These are phyloP conservation scores for Huiozyma naganishii DNA, from an alignment of 805 yeast genomes.

Conservation along the genomic window DNA sequence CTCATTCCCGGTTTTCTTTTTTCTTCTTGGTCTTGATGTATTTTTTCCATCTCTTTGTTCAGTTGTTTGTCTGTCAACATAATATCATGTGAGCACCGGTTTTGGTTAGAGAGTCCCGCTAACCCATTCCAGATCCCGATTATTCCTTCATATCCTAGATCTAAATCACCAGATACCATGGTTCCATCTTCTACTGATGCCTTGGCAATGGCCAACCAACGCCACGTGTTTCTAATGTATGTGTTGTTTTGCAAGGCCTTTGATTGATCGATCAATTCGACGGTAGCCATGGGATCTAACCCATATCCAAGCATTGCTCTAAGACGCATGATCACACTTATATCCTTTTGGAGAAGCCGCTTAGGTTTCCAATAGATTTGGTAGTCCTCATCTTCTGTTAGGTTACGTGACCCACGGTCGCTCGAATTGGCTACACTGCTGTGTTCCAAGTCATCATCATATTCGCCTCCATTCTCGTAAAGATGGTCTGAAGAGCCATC, in stretches of 20 bases:
- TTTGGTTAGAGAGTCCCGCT: conserved; percentile 39
- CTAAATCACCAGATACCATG: conserved; percentile 60
- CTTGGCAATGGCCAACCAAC: conserved; percentile 73
- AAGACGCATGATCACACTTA: conserved; percentile 57
- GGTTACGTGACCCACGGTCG: conserved; percentile 8
- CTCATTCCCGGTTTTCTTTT: conserved; percentile 16
- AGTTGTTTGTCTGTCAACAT: conserved; percentile 25
- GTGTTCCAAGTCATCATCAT: conserved; percentile 3
- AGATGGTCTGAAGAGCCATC: conserved; percentile 2
- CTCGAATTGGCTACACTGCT: conserved; percentile 7
- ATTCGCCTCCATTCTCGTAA: neutral
- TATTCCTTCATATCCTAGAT: conserved; percentile 82
- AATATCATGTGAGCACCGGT: conserved; percentile 31
- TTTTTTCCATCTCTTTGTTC: conserved; percentile 26
- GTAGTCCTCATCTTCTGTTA: conserved; percentile 13
- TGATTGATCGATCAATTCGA: conserved; percentile 44
- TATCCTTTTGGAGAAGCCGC: conserved; percentile 55
- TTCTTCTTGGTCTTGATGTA: conserved; percentile 34
- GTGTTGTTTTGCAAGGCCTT: conserved; percentile 38
- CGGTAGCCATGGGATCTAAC: conserved; percentile 52
- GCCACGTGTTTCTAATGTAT: conserved; percentile 77
- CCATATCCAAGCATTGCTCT: conserved; percentile 71
- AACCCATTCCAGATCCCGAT: conserved; percentile 81
- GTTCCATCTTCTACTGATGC: conserved; percentile 52
- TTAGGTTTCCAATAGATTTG: conserved; percentile 27